Evolutionary conservation across 441 rosid species (phyloP).

Genomic region (Mallotus repandus): DNA sequence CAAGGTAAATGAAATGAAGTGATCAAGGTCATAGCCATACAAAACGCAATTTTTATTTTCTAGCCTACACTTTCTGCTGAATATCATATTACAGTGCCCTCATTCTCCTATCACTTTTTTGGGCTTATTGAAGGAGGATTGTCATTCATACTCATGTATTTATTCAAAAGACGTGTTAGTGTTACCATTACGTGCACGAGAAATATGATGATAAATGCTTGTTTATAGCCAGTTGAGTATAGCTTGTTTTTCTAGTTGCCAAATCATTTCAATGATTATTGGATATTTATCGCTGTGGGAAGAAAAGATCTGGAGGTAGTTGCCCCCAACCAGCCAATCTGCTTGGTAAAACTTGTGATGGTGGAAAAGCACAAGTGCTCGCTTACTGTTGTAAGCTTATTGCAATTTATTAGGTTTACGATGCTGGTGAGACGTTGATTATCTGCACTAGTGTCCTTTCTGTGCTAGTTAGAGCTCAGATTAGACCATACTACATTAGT

Average conservation of each 20-base stretch:
- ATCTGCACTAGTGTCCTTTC: not conserved
- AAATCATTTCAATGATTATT: not conserved
- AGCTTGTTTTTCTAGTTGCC: not conserved
- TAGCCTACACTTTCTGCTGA: not conserved
- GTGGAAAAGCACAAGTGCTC: not conserved
- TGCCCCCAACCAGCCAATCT: not conserved
- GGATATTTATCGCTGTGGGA: not conserved
- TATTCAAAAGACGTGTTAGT: not conserved
- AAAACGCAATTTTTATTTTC: not conserved
- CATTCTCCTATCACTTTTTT: not conserved
- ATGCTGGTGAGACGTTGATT: not conserved
- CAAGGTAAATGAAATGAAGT: constrained; percentile 8
- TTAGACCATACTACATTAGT: not conserved
- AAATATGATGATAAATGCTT: not conserved
- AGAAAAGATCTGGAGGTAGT: not conserved
- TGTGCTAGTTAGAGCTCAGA: not conserved
- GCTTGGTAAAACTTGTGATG: not conserved
- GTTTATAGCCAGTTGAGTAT: not conserved
- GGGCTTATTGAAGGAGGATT: not conserved
- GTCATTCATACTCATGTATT: not conserved
- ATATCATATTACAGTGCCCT: not conserved
- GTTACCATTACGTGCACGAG: not conserved
- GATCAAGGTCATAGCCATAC: not conserved
- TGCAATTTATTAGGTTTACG: not conserved
- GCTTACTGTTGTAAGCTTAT: not conserved